Conservation (phyloP, 2,329 filamentous ascomycete genomes). For the Diaporthe sp. region DNA sequence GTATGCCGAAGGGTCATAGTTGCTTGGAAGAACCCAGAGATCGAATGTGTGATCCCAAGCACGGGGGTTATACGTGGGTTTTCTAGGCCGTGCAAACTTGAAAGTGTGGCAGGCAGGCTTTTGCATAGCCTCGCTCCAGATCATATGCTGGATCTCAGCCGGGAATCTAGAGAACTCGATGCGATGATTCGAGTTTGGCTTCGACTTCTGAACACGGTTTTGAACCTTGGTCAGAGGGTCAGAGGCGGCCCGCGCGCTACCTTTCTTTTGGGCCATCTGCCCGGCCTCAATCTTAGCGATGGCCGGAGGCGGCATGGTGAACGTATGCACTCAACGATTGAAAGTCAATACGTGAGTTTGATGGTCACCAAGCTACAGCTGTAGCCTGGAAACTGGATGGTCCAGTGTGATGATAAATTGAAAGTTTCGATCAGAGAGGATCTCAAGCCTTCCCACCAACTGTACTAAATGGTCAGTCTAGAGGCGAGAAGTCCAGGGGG, state of each 20-base stretch:
- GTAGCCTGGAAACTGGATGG: no score
- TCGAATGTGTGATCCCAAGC: no score
- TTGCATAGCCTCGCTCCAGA: conserved; percentile 42
- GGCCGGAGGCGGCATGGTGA: conserved; percentile 12
- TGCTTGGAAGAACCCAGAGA: not conserved
- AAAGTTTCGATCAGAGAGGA: no score
- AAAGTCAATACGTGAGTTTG: not conserved
- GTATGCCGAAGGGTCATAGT: conserved; percentile 28
- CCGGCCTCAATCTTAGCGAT: not conserved
- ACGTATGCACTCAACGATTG: not conserved
- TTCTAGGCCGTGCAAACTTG: not conserved
- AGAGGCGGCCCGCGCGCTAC: not conserved
- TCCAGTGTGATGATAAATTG: no score
- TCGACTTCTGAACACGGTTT: not conserved
- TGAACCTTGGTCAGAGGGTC: no score
- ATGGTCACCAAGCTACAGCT: not conserved
- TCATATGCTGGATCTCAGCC: conserved; percentile 43
- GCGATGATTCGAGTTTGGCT: not conserved
- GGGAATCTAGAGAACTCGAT: conserved; percentile 26
- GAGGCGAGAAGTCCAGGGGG: not conserved
- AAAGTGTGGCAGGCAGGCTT: conserved; percentile 44
- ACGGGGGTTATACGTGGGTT: no score
- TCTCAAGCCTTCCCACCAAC: accelerated
- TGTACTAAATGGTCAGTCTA: not conserved
- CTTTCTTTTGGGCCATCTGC: not conserved